These are phyloP conservation scores for Yarrowia galli DNA, from an alignment of 1,139 yeast genomes.

Conservation along the genomic window DNA sequence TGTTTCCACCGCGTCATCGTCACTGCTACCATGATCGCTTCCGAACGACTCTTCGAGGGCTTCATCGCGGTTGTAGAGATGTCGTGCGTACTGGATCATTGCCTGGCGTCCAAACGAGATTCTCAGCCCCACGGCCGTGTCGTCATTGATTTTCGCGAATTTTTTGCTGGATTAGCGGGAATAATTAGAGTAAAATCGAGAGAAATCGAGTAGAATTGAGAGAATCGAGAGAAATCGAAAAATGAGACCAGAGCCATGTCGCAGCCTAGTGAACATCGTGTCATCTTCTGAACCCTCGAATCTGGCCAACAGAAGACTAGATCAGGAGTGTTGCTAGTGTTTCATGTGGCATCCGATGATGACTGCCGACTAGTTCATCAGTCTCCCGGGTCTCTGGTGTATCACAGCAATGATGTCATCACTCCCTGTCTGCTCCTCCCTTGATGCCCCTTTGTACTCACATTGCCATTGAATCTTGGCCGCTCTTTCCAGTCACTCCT, in stretches of 20 bases:
- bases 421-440: not conserved
- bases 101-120: slow-evolving; percentile 31
- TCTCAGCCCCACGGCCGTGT: slow-evolving; percentile 4
- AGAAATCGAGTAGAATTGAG: no score
- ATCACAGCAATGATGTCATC: no score
- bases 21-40: slow-evolving; percentile 16
- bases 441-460: not conserved
- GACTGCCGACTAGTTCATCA: no score
- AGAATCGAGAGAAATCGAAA: no score
- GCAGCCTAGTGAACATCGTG: no score
- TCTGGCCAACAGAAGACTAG: no score
- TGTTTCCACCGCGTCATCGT: slow-evolving; percentile 21
- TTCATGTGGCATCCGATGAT: no score
- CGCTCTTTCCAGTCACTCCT: not conserved
- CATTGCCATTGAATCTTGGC: slow-evolving; percentile 2
- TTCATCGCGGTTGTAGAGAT: slow-evolving; percentile 26
- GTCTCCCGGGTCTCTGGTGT: no score
- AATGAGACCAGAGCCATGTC: no score
- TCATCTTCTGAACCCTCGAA: no score
- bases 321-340: no score
- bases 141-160: slow-evolving; percentile 6
- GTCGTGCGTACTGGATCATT: slow-evolving; percentile 19
- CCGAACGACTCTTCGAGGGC: slow-evolving; percentile 7
- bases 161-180: slow-evolving; percentile 7
- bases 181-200: no score